phyloP scores from a whole-genome alignment of 129 eudicot species.

The sunflower (Helianthus annuus) region DNA sequence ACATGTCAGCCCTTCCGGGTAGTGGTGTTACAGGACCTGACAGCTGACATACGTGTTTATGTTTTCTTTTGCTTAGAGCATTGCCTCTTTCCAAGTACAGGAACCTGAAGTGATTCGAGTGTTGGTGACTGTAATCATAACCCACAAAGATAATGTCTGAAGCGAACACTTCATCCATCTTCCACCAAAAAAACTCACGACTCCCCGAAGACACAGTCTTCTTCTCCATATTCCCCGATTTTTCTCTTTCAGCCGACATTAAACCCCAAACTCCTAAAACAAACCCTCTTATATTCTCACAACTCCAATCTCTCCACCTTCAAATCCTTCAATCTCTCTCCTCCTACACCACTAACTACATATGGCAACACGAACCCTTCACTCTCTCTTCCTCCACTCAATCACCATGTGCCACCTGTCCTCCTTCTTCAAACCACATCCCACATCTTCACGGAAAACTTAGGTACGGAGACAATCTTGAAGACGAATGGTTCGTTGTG shows the following conservation, averaged over 20 bases:
- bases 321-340: conserved; percentile 52
- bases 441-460: conserved; percentile 77
- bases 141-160: conserved; percentile 37
- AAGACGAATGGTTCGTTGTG: conserved; percentile 86
- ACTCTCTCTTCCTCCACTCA: conserved; percentile 40
- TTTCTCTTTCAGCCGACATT: conserved; percentile 34
- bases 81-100: background rate
- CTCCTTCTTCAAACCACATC: conserved; percentile 24
- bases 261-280: conserved; percentile 32
- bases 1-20: too few species aligned
- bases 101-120: background rate
- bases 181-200: conserved; percentile 49
- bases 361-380: conserved; percentile 78
- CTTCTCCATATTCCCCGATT: conserved; percentile 80
- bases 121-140: background rate
- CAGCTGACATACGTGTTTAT: background rate
- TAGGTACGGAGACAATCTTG: conserved; percentile 81
- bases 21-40: background rate
- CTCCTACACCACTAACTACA: conserved; percentile 50
- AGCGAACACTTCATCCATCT: conserved; percentile 43
- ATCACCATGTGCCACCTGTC: conserved; percentile 32
- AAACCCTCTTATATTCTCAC: conserved; percentile 21
- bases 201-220: conserved; percentile 78
- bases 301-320: conserved; percentile 80
- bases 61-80: background rate